phyloP scores from a whole-genome alignment of 345 rosid genomes.

The Melaleuca quinquenervia region DNA sequence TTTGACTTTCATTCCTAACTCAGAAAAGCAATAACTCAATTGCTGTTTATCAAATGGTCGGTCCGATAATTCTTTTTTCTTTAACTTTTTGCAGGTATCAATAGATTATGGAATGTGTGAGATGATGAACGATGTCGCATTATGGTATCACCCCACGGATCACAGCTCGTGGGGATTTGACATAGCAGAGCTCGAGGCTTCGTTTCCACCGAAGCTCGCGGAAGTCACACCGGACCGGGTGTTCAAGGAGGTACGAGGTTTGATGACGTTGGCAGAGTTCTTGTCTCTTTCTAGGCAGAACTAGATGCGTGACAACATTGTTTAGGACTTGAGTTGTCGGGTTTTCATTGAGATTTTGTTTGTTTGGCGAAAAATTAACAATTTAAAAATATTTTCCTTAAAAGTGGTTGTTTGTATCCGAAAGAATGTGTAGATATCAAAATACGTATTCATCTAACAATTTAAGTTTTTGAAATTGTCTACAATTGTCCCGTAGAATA shows the following conservation, averaged over 20 bases:
- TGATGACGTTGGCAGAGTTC: neutral
- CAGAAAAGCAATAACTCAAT: neutral
- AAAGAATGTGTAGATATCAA: too few species aligned
- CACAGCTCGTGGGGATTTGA: slow-evolving; percentile 31
- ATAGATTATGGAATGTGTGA: slow-evolving; percentile 79
- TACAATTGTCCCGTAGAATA: too few species aligned
- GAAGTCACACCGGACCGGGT: slow-evolving; percentile 36
- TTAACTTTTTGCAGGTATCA: slow-evolving; percentile 32
- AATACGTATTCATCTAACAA: too few species aligned
- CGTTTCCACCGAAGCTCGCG: slow-evolving; percentile 45
- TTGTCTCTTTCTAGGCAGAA: neutral
- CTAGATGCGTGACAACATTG: neutral
- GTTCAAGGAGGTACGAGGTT: slow-evolving; percentile 33
- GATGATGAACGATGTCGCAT: slow-evolving; percentile 54
- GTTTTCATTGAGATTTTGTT: neutral
- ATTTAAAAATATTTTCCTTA: too few species aligned
- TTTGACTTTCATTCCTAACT: neutral
- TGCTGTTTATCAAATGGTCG: neutral
- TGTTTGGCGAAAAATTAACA: too few species aligned
- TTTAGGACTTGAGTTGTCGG: neutral
- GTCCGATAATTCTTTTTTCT: too few species aligned
- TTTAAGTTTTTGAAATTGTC: too few species aligned
- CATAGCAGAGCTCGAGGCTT: slow-evolving; percentile 41
- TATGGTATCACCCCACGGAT: slow-evolving; percentile 35
- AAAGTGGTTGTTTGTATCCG: too few species aligned